Evolutionary conservation across 371 early-diverging fungal species (phyloP).

Genomic region (Rhizopus stolonifer): DNA sequence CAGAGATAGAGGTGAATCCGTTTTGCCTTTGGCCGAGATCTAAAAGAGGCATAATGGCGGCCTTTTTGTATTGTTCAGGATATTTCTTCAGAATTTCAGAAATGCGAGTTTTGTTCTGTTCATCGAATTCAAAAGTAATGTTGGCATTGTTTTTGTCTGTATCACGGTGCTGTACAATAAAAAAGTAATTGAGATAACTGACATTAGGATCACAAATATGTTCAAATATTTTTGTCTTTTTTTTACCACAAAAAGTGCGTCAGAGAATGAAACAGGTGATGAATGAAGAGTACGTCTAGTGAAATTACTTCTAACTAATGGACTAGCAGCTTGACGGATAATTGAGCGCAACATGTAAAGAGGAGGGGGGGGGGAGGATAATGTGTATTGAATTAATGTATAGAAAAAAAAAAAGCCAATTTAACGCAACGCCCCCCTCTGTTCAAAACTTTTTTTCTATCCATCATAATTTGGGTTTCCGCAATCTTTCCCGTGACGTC

Average conservation of each 20-base stretch:
- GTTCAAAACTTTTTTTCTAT: conserved; percentile 1
- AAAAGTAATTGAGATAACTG: neutral
- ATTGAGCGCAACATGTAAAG: conserved; percentile 44
- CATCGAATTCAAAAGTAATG: conserved; percentile 83
- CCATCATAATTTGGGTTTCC: neutral
- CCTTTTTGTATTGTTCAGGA: conserved; percentile 97
- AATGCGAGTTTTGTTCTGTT: conserved; percentile 81
- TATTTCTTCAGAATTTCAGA: conserved; percentile 90
- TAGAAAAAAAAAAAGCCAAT: neutral
- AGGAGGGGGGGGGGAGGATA: conserved; percentile 18
- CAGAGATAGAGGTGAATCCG: conserved; percentile 89
- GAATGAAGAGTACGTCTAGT: conserved; percentile 53
- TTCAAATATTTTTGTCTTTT: neutral
- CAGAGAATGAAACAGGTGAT: conserved; percentile 56
- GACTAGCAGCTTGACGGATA: conserved; percentile 41
- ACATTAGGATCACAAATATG: neutral
- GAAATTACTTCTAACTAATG: conserved; percentile 22
- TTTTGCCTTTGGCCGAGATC: conserved; percentile 95
- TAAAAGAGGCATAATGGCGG: conserved; percentile 93
- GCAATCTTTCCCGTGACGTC: neutral
- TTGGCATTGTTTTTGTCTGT: conserved; percentile 88
- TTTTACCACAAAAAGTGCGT: conserved; percentile 70
- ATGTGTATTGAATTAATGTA: conserved; percentile 1
- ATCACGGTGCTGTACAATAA: conserved; percentile 76
- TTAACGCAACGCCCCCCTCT: conserved; percentile 4